Conservation (phyloP, 139 green algal genomes). For the Nannochloris sp. region DNA sequence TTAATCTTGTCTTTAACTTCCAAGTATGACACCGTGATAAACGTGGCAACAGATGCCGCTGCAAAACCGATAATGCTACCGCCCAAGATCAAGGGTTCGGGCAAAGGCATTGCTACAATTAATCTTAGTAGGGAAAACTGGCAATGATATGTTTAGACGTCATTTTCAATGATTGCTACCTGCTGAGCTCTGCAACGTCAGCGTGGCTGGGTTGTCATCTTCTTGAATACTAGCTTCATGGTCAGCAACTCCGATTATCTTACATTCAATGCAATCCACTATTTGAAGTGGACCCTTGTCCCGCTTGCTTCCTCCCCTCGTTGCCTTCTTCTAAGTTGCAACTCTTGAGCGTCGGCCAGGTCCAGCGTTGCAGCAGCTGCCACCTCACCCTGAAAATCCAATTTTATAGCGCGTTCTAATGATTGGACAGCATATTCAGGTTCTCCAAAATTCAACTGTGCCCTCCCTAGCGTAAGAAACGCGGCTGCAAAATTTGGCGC, state of each 20-base stretch:
- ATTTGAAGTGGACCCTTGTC: background rate
- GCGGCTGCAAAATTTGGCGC: background rate
- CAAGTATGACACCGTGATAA: constrained; percentile 1
- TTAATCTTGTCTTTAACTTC: background rate
- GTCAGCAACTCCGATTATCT: background rate
- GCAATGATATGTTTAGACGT: no score
- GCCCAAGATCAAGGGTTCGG: background rate
- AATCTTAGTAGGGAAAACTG: no score
- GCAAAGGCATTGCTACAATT: background rate
- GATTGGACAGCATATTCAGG: background rate
- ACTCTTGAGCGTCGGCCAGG: background rate
- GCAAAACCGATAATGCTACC: background rate
- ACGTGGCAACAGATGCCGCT: background rate
- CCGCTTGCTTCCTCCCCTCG: background rate
- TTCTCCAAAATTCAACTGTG: background rate
- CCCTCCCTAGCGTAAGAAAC: background rate
- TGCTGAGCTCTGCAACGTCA: no score
- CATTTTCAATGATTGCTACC: no score
- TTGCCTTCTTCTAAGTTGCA: background rate
- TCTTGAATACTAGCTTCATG: no score
- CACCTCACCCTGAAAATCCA: background rate
- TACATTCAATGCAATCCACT: background rate
- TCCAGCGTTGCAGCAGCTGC: background rate
- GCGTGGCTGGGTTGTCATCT: no score
- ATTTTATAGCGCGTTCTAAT: background rate